Conservation (phyloP, 129 eudicot genomes). For the Flaveria trinervia region DNA sequence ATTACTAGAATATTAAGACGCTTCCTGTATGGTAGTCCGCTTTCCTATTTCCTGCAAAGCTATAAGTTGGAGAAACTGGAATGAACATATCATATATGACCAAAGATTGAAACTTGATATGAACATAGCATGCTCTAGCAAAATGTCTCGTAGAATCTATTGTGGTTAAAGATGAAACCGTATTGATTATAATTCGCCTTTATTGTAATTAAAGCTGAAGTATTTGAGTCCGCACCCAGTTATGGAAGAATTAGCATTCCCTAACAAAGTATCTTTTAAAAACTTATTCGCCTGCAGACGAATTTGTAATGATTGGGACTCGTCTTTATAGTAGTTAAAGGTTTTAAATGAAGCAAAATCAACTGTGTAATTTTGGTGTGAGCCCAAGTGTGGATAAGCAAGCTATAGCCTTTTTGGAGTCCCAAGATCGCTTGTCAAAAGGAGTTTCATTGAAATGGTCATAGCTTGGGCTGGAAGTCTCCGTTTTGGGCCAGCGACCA, state of each 20-base stretch:
- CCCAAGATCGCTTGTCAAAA: too few relatives aligned
- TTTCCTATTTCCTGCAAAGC: neutral
- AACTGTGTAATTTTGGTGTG: neutral
- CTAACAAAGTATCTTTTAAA: neutral
- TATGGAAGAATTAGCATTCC: neutral
- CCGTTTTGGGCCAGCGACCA: too few relatives aligned
- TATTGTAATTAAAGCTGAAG: neutral
- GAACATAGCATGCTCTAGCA: neutral
- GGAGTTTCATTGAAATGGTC: too few relatives aligned
- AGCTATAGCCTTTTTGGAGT: too few relatives aligned
- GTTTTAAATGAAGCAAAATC: slow-evolving; percentile 9
- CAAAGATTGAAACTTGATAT: neutral
- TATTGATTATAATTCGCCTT: neutral
- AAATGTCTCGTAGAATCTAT: neutral
- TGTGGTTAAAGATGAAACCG: neutral
- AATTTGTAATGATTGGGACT: neutral
- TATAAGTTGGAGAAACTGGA: neutral
- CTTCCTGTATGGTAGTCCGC: neutral
- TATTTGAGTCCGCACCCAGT: neutral
- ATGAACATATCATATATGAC: neutral
- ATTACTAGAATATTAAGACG: neutral
- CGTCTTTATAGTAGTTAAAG: slow-evolving; percentile 2
- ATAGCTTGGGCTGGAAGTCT: too few relatives aligned
- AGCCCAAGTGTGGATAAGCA: too few relatives aligned
- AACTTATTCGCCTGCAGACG: neutral